Base-by-base conservation (phyloP, 1,139 yeast species). In the Casaregolazyma suthepensis region DNA sequence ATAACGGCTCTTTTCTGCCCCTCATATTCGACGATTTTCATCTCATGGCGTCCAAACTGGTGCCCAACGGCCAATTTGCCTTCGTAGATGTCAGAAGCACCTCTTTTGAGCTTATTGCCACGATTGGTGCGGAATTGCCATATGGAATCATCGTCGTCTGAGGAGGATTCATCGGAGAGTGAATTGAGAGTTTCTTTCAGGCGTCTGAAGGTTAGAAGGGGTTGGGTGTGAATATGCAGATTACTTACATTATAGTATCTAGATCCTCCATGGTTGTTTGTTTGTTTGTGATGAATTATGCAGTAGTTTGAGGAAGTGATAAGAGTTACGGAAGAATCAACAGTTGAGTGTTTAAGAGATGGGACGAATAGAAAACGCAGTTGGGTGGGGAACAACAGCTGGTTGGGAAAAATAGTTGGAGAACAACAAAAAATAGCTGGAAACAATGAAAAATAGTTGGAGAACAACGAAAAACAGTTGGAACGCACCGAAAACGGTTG, bases 91-190 rank as follows among this genome's bases (percentile, higher is more conserved):
- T 61, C 59, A 15, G 74, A 71, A 5, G 82, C 73, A 1, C 76
- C 77, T 44, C 76, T 74, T 51, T 79, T 75, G 44, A 83, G 69
- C 64, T 84, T 84, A 59, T 79, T 77, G 12, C 88, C 88, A 52
- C 88, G 72, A 63, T 84, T 84, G 0, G 82, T 68, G 22, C 56
- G 50, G 5, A 59, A 50, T 13, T 56, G 51, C n/a, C 63, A 64
- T 4, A 60, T 55, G 46, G 54, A 59, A 35, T 60, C 64, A 23
- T 59, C 60, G 4, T 62, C 66, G 3, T 57, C 50, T 43, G 61
- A 64, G 17, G 60, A 56, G 5, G 59, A 63, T 44, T 61, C 63
- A 3, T 51, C 57, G n/a, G n/a, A n/a, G n/a, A 57, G 58, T n/a
- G 45, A 46, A 26, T 46, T 44, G 38, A 59, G 46, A 1, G 62